Evolutionary conservation across 805 yeast genomes (phyloP), one percentile per base, ranked within the genome.

Genomic region (Candida xyloterini): DNA sequence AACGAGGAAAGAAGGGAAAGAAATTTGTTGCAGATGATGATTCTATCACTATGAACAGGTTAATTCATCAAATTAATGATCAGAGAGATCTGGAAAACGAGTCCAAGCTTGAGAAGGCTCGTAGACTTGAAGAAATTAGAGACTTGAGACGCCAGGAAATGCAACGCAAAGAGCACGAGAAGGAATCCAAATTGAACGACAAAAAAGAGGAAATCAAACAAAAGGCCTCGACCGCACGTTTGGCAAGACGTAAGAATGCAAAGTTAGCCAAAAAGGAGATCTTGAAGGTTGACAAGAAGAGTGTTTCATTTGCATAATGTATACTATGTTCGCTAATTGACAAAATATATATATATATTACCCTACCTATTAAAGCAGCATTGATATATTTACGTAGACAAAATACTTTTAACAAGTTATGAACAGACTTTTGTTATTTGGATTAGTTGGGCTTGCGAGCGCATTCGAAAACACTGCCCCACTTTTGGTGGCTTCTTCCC

Each of bases 101-200:
- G 56, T 84, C 95, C 51, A 93, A 89, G 63, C 69, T 93, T 41
- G 99, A 91, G 58, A 87, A 86, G 57, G 81, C 95, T 0, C 78
- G 86, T 57, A 81, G 95, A 62, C 70, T 93, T 33, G 97, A 91
- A 62, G 95, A 86, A 52, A 77, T 91, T 43, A 75, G 99, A 56
- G 96, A 88, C 30, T 68, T 88, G 49, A 87, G 84, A 67, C 78
- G 87, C 55, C 73, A 81, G 63, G 98, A 93, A 61, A 77, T 91
- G 48, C 97, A 91, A 59, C 70, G 83, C 59, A 84, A 82, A 57
- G 96, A 91, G 53, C 74, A 74, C 38, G 78, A 67, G 24, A 87
- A 88, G 66, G 66, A 71, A 44, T 74, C 70, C 40, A 81, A 81
- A 58, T 62, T 89, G 30, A 95, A 88, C 47, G 77, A 70, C 41